A percentile compares a stretch with the other conserved stretches of the same genome.
Evolutionary conservation across 768 basidiomycete species (phyloP).

Genomic region (Tulasnella sp.): DNA sequence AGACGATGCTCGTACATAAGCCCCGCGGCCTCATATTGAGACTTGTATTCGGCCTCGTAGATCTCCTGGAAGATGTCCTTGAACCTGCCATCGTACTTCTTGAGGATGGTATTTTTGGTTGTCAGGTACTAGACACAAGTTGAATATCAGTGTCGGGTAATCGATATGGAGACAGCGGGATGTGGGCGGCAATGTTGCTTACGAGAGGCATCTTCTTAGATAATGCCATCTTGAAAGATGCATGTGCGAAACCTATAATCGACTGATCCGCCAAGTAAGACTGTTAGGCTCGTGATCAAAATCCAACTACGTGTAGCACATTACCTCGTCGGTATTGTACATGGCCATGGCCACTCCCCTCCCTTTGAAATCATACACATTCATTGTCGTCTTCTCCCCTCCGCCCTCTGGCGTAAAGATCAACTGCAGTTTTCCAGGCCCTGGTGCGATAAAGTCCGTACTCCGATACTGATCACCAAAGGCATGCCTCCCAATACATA

Average conservation of each 20-base stretch:
- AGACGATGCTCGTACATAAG: constrained; percentile 95
- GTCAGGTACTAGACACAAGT: constrained; percentile 68
- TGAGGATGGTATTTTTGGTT: constrained; percentile 94
- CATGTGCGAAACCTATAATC: constrained; percentile 90
- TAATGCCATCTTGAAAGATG: constrained; percentile 94
- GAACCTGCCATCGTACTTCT: constrained; percentile 97
- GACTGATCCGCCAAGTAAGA: constrained; percentile 42
- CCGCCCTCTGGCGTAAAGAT: constrained; percentile 80
- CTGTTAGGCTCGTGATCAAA: not conserved
- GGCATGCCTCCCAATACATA: constrained; percentile 92
- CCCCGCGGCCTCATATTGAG: constrained; percentile 53
- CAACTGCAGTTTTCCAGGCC: constrained; percentile 87
- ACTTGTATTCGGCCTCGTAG: constrained; percentile 70
- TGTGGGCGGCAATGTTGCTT: not conserved
- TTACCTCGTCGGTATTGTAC: constrained; percentile 95
- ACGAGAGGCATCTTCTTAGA: constrained; percentile 37
- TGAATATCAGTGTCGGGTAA: not conserved
- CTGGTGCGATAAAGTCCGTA: constrained; percentile 86
- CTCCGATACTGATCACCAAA: constrained; percentile 97
- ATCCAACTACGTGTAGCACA: constrained; percentile 9
- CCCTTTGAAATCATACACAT: constrained; percentile 92
- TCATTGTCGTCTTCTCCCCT: constrained; percentile 49
- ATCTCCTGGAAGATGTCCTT: constrained; percentile 99
- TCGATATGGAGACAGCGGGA: not conserved
- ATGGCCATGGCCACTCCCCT: constrained; percentile 90